phyloP scores from a whole-genome alignment of 805 yeast genomes.

The Candida nemodendra region DNA sequence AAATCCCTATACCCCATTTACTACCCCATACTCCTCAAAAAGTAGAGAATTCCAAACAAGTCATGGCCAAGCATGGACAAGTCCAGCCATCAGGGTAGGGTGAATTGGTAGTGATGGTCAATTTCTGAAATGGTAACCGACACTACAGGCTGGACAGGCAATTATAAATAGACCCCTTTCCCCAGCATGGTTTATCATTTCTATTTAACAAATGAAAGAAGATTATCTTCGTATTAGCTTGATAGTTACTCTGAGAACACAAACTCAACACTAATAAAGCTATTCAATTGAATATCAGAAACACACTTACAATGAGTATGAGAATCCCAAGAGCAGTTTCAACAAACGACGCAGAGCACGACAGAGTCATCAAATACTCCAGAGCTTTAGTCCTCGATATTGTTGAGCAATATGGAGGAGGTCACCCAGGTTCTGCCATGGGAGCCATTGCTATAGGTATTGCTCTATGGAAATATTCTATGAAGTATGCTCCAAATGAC shows the following conservation, averaged over 20 bases:
- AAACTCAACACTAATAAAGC: too few relatives aligned
- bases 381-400: slow-evolving; percentile 36
- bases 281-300: too few relatives aligned
- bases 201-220: too few relatives aligned
- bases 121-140: too few relatives aligned
- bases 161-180: too few relatives aligned
- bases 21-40: not conserved
- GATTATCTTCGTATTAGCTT: too few relatives aligned
- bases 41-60: not conserved
- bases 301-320: slow-evolving; percentile 20
- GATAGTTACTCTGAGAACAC: too few relatives aligned
- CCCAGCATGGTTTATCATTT: too few relatives aligned
- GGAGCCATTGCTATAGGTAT: slow-evolving; percentile 97
- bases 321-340: slow-evolving; percentile 28
- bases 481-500: slow-evolving; percentile 87
- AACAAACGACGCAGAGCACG: slow-evolving; percentile 26
- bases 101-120: too few relatives aligned
- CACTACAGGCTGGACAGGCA: too few relatives aligned
- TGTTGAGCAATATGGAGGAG: slow-evolving; percentile 44
- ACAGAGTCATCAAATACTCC: slow-evolving; percentile 31
- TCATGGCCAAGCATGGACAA: not conserved
- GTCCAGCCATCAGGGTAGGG: too few relatives aligned
- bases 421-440: slow-evolving; percentile 99
- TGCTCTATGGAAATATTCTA: slow-evolving; percentile 66
- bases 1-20: not conserved